These are phyloP conservation scores for Hyaloscypha bicolor DNA, from an alignment of 495 filamentous ascomycete species.

Conservation along the genomic window DNA sequence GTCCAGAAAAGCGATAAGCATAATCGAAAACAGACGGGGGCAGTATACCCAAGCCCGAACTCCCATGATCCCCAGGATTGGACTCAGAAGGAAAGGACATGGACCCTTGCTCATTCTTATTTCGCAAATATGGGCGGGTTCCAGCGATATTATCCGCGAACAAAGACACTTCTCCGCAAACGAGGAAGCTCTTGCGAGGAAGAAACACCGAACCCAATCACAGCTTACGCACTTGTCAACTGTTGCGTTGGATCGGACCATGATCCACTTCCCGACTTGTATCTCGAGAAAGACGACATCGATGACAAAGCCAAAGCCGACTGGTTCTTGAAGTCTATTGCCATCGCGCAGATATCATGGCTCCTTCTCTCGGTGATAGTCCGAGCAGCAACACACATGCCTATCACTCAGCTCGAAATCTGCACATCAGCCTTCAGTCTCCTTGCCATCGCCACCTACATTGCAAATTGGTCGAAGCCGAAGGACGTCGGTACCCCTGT, in stretches of 20 bases:
- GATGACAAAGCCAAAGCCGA: constrained; percentile 10
- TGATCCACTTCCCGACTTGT: neutral
- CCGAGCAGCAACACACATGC: neutral
- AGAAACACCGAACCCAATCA: neutral
- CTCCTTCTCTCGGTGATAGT: neutral
- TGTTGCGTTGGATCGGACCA: neutral
- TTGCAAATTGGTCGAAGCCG: constrained; percentile 2
- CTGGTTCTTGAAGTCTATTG: neutral
- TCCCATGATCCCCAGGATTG: too few species aligned
- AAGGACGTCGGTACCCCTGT: neutral
- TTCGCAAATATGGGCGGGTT: neutral
- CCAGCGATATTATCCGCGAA: neutral
- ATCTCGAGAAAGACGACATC: neutral
- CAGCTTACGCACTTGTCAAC: neutral
- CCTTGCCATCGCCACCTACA: neutral
- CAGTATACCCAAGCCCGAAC: too few species aligned
- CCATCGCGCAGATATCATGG: neutral
- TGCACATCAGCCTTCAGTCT: neutral
- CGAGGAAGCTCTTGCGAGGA: too few species aligned
- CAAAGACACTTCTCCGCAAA: too few species aligned
- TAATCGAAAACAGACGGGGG: too few species aligned
- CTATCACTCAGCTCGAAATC: neutral
- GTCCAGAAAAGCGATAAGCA: too few species aligned
- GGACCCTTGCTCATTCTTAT: neutral
- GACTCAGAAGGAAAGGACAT: neutral